phyloP scores from a whole-genome alignment of 108 stramenopile species.

The Stephanodiscus minutulus region DNA sequence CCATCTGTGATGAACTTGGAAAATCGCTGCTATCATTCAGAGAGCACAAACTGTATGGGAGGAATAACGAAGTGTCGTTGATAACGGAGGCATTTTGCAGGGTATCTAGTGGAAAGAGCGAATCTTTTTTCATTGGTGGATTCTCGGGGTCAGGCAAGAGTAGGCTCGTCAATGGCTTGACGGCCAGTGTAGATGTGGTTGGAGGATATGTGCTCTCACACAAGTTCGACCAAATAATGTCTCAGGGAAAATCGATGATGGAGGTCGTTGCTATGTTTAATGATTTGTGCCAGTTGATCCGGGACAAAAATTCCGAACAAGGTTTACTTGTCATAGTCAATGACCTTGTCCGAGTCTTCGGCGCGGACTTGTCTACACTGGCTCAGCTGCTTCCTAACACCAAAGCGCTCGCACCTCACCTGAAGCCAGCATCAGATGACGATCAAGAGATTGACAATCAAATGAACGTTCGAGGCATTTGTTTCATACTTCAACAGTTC shows the following conservation, averaged over 20 bases:
- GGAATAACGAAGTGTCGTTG: constrained; percentile 15
- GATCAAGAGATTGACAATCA: constrained; percentile 5
- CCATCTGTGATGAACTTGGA: not conserved
- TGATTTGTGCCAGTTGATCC: constrained; percentile 24
- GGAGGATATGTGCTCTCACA: constrained; percentile 22
- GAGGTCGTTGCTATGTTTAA: constrained; percentile 39
- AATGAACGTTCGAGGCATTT: constrained; percentile 37
- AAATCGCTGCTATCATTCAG: not conserved
- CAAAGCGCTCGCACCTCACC: constrained; percentile 2
- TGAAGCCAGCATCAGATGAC: constrained; percentile 24
- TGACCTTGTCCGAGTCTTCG: constrained; percentile 23
- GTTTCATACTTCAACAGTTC: constrained; percentile 37
- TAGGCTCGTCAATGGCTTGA: constrained; percentile 6
- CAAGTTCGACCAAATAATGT: no score
- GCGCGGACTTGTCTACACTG: constrained; percentile 18
- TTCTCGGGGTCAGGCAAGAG: no score
- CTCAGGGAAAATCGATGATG: constrained; percentile 20
- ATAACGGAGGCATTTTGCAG: constrained; percentile 26
- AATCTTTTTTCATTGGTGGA: constrained; percentile 32
- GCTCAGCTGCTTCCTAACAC: constrained; percentile 31
- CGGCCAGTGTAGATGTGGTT: not conserved
- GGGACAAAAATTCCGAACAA: constrained; percentile 20
- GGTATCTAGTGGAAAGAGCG: constrained; percentile 28
- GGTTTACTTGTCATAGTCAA: constrained; percentile 1
- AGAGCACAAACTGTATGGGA: constrained; percentile 37